Conservation (phyloP, 192 early-diverging fungal genomes). For the Dissophora globulifera region DNA sequence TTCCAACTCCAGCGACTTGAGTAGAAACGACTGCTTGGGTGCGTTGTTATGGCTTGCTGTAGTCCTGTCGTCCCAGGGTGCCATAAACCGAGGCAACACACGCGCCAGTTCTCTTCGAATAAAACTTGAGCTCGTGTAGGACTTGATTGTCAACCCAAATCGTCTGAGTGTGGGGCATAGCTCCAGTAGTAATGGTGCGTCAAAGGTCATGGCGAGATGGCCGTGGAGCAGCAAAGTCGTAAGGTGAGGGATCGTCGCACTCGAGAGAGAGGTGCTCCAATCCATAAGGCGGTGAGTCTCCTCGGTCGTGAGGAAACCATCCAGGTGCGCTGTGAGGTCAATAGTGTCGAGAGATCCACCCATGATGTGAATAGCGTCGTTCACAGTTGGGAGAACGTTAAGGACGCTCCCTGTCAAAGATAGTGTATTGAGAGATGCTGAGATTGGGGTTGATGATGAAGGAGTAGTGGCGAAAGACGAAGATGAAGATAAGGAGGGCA, state of each 20-base stretch:
- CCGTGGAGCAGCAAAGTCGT: conserved; percentile 17
- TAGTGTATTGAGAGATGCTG: conserved; percentile 3
- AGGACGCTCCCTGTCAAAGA: conserved; percentile 25
- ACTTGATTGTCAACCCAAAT: conserved; percentile 13
- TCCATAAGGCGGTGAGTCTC: conserved; percentile 7
- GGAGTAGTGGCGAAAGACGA: too few species aligned
- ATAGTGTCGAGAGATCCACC: conserved; percentile 7
- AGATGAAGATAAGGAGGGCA: too few species aligned
- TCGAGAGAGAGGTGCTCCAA: conserved; percentile 14
- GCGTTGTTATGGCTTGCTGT: neutral
- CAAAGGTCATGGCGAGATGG: conserved; percentile 22
- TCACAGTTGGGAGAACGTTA: conserved; percentile 14
- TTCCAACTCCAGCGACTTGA: conserved; percentile 11
- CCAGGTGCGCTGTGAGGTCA: conserved; percentile 17
- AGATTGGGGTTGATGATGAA: neutral
- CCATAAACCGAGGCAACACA: conserved; percentile 21
- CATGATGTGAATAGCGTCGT: conserved; percentile 16
- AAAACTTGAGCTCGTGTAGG: conserved; percentile 30
- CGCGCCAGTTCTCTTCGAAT: conserved; percentile 3
- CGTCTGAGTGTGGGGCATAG: conserved; percentile 7
- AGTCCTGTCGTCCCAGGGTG: neutral
- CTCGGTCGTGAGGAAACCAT: conserved; percentile 16
- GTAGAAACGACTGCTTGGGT: too few species aligned
- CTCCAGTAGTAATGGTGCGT: conserved; percentile 21
- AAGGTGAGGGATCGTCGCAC: neutral